Conservation (phyloP, 2,329 filamentous ascomycete species). For the Endothia cerciana region DNA sequence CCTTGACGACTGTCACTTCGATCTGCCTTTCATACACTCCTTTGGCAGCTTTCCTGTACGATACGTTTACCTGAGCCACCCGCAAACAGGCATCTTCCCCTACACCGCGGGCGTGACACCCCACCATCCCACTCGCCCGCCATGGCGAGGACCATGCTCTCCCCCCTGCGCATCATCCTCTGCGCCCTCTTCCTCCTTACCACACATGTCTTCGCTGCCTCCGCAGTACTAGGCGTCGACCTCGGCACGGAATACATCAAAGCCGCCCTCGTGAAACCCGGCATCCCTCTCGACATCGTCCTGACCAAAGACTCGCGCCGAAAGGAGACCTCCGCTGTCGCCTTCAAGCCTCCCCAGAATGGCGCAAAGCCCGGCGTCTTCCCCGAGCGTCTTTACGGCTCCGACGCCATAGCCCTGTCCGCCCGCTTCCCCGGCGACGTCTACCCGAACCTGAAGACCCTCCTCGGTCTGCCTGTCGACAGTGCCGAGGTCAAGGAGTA, state of each 20-base stretch:
- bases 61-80: background rate
- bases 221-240: slow-evolving; percentile 89
- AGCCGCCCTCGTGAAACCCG: slow-evolving; percentile 92
- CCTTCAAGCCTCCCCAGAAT: slow-evolving; percentile 84
- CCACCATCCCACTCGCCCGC: slow-evolving; percentile 34
- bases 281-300: slow-evolving; percentile 96
- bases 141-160: slow-evolving; percentile 44
- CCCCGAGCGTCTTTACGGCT: slow-evolving; percentile 90
- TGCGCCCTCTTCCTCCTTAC: slow-evolving; percentile 48
- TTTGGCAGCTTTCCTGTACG: slow-evolving; percentile 1
- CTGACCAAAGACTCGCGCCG: slow-evolving; percentile 96
- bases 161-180: slow-evolving; percentile 43
- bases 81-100: slow-evolving; percentile 4
- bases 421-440: slow-evolving; percentile 90
- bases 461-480: slow-evolving; percentile 74
- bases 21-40: background rate
- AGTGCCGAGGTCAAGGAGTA: slow-evolving; percentile 71
- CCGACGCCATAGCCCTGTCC: slow-evolving; percentile 85
- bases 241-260: slow-evolving; percentile 97
- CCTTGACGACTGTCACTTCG: slow-evolving; percentile 2
- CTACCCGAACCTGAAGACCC: slow-evolving; percentile 89
- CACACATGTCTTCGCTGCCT: slow-evolving; percentile 55
- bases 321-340: slow-evolving; percentile 89
- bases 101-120: slow-evolving; percentile 18
- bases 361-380: slow-evolving; percentile 67